phyloP scores from a whole-genome alignment of 176 grass and related monocot genomes.

The Ensete glaucum region DNA sequence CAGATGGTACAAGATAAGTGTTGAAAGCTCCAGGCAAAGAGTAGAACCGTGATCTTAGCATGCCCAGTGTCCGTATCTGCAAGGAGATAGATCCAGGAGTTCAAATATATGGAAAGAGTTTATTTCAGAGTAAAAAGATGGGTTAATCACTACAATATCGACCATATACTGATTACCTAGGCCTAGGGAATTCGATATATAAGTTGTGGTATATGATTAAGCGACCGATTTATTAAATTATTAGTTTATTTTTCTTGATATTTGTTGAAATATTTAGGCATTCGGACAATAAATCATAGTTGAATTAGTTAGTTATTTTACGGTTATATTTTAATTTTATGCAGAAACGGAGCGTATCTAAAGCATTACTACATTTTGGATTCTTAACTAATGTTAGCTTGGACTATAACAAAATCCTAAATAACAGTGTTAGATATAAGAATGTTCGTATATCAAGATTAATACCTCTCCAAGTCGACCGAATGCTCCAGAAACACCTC shows the following conservation, averaged over 20 bases:
- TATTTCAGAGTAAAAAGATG: background rate
- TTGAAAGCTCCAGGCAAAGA: constrained; percentile 98
- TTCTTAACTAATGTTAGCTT: background rate
- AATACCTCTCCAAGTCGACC: constrained; percentile 89
- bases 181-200: background rate
- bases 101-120: background rate
- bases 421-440: background rate
- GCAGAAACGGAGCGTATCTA: too few species aligned
- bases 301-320: too few species aligned
- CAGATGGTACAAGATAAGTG: constrained; percentile 74
- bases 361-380: background rate
- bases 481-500: constrained; percentile 88
- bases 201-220: background rate
- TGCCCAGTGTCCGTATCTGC: constrained; percentile 84
- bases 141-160: background rate
- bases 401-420: background rate
- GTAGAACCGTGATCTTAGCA: constrained; percentile 90
- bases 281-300: too few species aligned
- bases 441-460: constrained; percentile 19
- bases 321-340: too few species aligned
- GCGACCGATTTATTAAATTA: too few species aligned
- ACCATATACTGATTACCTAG: too few species aligned
- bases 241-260: too few species aligned
- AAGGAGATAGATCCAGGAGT: constrained; percentile 6
- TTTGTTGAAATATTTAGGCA: too few species aligned